Percentiles rank a stretch among this genome's conserved stretches.
phyloP scores from a whole-genome alignment of 306 rosid genomes.

The Albizia julibrissin region DNA sequence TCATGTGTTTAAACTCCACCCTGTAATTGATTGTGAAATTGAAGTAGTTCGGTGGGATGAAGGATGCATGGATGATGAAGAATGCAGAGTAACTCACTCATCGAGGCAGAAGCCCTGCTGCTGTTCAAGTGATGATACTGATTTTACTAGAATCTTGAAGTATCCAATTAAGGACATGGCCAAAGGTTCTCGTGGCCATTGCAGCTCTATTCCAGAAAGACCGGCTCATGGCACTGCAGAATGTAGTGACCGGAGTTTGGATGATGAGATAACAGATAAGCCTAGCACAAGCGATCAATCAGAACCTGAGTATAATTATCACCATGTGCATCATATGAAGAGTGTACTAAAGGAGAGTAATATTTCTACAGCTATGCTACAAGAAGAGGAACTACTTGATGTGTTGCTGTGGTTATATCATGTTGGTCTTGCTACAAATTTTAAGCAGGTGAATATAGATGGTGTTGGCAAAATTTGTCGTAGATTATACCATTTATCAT shows the following conservation, averaged over 20 bases:
- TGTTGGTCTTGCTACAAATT: slow-evolving; percentile 86
- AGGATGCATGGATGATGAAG: slow-evolving; percentile 91
- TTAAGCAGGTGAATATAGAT: slow-evolving; percentile 76
- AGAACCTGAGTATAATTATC: slow-evolving; percentile 73
- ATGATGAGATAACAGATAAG: slow-evolving; percentile 83
- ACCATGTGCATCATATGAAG: slow-evolving; percentile 53
- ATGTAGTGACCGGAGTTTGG: slow-evolving; percentile 81
- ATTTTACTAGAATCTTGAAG: slow-evolving; percentile 65
- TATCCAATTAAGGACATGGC: slow-evolving; percentile 59
- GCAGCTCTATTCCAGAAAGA: slow-evolving; percentile 75
- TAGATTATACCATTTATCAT: background rate
- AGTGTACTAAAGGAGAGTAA: slow-evolving; percentile 70
- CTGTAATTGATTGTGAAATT: slow-evolving; percentile 56
- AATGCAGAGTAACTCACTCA: slow-evolving; percentile 79
- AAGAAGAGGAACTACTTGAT: slow-evolving; percentile 93
- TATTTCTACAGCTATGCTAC: slow-evolving; percentile 64
- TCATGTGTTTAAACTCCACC: slow-evolving; percentile 72
- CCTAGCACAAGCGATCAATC: slow-evolving; percentile 89
- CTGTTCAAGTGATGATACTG: slow-evolving; percentile 80
- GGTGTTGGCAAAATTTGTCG: background rate
- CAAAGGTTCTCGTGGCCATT: slow-evolving; percentile 73
- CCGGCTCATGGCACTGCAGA: slow-evolving; percentile 82
- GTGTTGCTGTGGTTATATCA: slow-evolving; percentile 80
- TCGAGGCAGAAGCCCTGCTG: slow-evolving; percentile 89
- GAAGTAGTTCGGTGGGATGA: slow-evolving; percentile 89